phyloP scores from a whole-genome alignment of 495 filamentous ascomycete species.

The Bacidia rubella region DNA sequence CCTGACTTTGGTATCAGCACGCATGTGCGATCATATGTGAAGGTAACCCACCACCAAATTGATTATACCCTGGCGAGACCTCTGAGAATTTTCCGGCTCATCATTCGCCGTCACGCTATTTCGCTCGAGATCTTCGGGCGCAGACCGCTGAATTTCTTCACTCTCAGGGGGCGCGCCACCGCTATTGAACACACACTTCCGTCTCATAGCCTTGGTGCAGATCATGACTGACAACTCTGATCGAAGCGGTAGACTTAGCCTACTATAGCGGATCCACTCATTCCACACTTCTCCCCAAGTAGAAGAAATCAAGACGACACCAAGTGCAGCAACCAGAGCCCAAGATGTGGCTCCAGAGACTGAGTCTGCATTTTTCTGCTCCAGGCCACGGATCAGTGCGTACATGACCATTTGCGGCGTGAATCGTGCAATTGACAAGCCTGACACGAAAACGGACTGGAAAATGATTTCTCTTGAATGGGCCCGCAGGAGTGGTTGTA shows the following conservation, averaged over 20 bases:
- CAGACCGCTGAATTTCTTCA: too few relatives aligned
- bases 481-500: neutral
- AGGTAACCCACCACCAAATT: too few relatives aligned
- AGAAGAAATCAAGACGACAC: slow-evolving; percentile 38
- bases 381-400: slow-evolving; percentile 48
- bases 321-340: slow-evolving; percentile 55
- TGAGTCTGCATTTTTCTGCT: slow-evolving; percentile 35
- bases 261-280: slow-evolving; percentile 53
- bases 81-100: too few relatives aligned
- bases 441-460: slow-evolving; percentile 10
- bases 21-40: too few relatives aligned
- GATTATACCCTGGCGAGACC: too few relatives aligned
- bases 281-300: slow-evolving; percentile 49
- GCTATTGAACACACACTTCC: too few relatives aligned
- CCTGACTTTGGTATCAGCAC: too few relatives aligned
- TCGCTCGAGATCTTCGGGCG: too few relatives aligned
- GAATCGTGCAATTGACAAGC: slow-evolving; percentile 45
- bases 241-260: slow-evolving; percentile 51
- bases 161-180: too few relatives aligned
- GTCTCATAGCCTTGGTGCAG: too few relatives aligned
- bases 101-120: too few relatives aligned
- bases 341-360: slow-evolving; percentile 36
- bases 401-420: slow-evolving; percentile 57
- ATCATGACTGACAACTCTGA: slow-evolving; percentile 57
- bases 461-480: neutral